Evolutionary conservation across 2,329 filamentous ascomycete species (phyloP), one percentile per base, ranked within the genome.

Genomic region (Ophiognomonia clavigignenti-juglandacearum): DNA sequence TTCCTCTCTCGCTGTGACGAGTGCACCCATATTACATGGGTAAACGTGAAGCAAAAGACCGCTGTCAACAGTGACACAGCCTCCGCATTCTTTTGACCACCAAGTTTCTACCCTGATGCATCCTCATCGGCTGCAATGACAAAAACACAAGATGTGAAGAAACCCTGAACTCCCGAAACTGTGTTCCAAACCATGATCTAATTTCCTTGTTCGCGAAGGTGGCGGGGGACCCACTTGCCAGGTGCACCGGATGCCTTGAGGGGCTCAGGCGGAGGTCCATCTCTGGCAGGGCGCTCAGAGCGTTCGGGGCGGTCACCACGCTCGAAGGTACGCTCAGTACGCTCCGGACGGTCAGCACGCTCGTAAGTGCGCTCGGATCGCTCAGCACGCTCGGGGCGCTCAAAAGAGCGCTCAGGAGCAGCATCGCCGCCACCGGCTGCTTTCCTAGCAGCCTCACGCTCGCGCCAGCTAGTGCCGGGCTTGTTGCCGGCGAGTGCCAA

Each of bases 181-280:
- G 18, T 48, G 11, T 34, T 32, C 2, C 34, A 19, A 39, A n/a
- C n/a, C n/a, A n/a, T n/a, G n/a, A 26, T 32, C 42, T 49, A 52
- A 34, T 52, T 48, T 38, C 49, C 45, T 32, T 19, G 36, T 34
- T 52, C 50, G n/a, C 57, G 57, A 22, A 59, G 58, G 34, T 55
- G 63, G 57, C 57, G 68, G 44, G 80, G 80, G 58, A 83, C 76
- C 66, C 74, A 85, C 64, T 81, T 83, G 56, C 78, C 78, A 38
- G 75, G 58, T 23, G 65, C 70, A 35, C 78, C 75, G 35, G 74
- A 72, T 14, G 78, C 64, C 59, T 73, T 75, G 50, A 80, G 66
- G 39, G 70, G 55, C 65, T 81, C 77, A 31, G 66, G 57, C 27
- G 66, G 56, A 39, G 72, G 61, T 42, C 71, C 60, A 39, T 66